Evolutionary conservation across 805 yeast species (phyloP), one percentile per base, ranked within the genome.

Genomic region (Diddensiella transvaalensis): DNA sequence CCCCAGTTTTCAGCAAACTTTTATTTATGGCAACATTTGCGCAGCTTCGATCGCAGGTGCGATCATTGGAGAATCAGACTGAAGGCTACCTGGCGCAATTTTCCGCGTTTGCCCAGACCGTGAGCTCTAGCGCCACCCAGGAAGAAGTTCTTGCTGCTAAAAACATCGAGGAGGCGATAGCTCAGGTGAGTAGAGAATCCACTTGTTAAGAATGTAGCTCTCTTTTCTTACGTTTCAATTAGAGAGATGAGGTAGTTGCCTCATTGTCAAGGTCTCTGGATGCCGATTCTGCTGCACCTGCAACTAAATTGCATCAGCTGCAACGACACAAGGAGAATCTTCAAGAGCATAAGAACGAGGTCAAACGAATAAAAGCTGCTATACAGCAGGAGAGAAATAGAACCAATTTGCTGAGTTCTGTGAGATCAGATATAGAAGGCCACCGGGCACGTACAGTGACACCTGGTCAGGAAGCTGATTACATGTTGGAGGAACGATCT

Each of bases 281-380:
- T 41, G 68, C 77, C 1, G 82, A 75, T 48, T 71, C 77, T 23
- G 66, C 73, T 13, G 75, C 85, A 4, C 76, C 90, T 3, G 78
- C 93, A 0, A 78, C 93, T 0, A 85, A 85, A 63, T 65, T 82
- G 38, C 91, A 85, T 59, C 98, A 90, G 63, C 68, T 89, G 41
- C 80, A 83, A 50, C 79, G 97, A 52, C 96, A 88, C 64, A 79
- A 78, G 57, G 96, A 88, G 64, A 75, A 78, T 11, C 70, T 87
- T 23, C 77, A 72, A 49, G 95, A 88, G 48, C 90, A 87, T 66
- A 73, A 77, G 66, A 65, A 72, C 46, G 85, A 82, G 52, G 85
- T 78, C 59, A 67, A 69, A 37, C 77, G 85, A 54, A 77, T 91
- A 42, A 69, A 77, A 53, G 63, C 72, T 3, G 70, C 79, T 4